Conservation (phyloP, 1,284 basidiomycete species). For the Violaceomyces palustris region DNA sequence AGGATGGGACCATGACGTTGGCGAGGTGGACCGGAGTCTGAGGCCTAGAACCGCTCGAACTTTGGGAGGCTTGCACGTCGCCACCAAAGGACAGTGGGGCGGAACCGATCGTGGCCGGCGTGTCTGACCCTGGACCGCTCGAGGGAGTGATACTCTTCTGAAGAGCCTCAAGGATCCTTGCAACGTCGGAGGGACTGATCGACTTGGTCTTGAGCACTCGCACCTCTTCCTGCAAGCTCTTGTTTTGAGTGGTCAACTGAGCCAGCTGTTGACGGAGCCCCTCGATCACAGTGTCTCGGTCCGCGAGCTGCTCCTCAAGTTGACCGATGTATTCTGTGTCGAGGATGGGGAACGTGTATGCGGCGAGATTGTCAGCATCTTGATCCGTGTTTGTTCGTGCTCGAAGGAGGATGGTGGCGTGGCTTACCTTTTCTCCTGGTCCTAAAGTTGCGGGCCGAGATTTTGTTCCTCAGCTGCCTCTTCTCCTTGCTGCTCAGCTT, state of each 20-base stretch:
- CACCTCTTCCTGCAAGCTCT: constrained; percentile 61
- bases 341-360: too few species aligned
- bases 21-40: constrained; percentile 13
- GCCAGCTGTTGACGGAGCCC: constrained; percentile 80
- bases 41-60: constrained; percentile 5
- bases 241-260: constrained; percentile 73
- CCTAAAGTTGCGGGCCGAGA: constrained; percentile 88
- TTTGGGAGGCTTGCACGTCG: background rate
- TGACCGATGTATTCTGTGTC: constrained; percentile 93
- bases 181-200: constrained; percentile 34
- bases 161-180: constrained; percentile 61
- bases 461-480: constrained; percentile 91
- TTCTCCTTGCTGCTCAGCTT: constrained; percentile 95
- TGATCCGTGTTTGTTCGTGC: too few species aligned
- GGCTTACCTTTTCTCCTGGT: constrained; percentile 87
- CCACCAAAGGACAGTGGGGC: constrained; percentile 9
- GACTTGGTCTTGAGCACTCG: constrained; percentile 63
- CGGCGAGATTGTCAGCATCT: too few species aligned
- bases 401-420: constrained; percentile 25
- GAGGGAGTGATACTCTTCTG: constrained; percentile 64
- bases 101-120: constrained; percentile 6
- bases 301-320: constrained; percentile 86
- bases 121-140: background rate
- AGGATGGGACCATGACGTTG: constrained; percentile 8
- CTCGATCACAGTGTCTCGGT: constrained; percentile 83